Conservation (phyloP, 2,329 filamentous ascomycete species). For the Paramyrothecium sp. region DNA sequence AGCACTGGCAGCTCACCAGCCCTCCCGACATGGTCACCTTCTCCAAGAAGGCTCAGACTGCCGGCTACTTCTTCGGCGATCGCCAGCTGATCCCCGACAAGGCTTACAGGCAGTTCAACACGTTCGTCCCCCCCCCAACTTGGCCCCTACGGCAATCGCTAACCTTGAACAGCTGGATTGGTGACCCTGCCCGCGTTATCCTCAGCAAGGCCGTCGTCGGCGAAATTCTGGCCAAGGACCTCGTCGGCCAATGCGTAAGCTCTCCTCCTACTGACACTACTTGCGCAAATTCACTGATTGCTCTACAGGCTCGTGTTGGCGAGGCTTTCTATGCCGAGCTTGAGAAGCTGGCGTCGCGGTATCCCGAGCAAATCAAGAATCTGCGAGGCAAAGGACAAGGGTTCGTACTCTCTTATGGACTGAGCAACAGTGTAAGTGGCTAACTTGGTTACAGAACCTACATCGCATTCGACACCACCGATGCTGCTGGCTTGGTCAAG, state of each 20-base stretch:
- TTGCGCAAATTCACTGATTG: background rate
- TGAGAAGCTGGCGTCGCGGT: constrained; percentile 59
- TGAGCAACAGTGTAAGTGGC: background rate
- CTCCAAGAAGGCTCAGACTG: constrained; percentile 83
- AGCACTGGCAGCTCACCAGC: constrained; percentile 72
- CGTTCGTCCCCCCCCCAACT: constrained; percentile 24
- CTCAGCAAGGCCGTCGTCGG: constrained; percentile 76
- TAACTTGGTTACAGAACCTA: constrained; percentile 50
- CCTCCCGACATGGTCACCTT: constrained; percentile 88
- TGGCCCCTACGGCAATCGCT: background rate
- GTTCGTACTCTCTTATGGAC: constrained; percentile 9
- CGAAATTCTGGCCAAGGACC: constrained; percentile 67
- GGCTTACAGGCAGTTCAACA: constrained; percentile 85
- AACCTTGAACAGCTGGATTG: constrained; percentile 59
- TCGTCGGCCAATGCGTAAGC: constrained; percentile 59
- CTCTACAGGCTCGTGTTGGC: constrained; percentile 53
- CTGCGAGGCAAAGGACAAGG: constrained; percentile 73
- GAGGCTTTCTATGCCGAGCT: constrained; percentile 67
- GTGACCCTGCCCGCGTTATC: constrained; percentile 74
- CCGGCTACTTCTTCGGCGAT: constrained; percentile 80
- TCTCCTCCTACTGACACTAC: background rate
- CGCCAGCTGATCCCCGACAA: constrained; percentile 74
- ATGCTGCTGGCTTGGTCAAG: constrained; percentile 66
- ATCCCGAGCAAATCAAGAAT: constrained; percentile 69
- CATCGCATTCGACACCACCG: constrained; percentile 75